These are phyloP conservation scores for Hyphopichia homilentoma DNA, from an alignment of 805 yeast genomes.

Conservation along the genomic window DNA sequence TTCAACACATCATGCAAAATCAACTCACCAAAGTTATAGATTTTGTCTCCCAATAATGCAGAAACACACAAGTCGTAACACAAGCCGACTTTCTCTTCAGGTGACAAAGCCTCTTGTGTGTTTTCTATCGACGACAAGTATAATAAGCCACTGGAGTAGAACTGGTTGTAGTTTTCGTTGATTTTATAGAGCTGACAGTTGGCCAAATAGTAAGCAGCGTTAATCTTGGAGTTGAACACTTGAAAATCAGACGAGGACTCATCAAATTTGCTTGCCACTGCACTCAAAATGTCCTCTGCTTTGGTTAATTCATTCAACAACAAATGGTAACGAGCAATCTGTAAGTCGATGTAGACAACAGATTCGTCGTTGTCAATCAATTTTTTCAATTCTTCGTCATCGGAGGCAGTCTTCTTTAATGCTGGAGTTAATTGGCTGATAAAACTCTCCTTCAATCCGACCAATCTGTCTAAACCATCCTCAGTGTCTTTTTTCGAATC, in stretches of 20 bases:
- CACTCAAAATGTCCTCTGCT: conserved; percentile 67
- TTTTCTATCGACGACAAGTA: conserved; percentile 70
- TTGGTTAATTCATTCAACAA: conserved; percentile 48
- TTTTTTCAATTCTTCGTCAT: conserved; percentile 24
- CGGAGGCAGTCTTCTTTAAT: conserved; percentile 24
- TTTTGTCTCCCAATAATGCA: conserved; percentile 85
- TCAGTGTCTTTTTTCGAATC: conserved; percentile 11
- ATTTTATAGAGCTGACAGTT: conserved; percentile 72
- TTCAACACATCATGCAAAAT: conserved; percentile 81
- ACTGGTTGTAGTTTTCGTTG: conserved; percentile 74
- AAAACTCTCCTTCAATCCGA: conserved; percentile 27
- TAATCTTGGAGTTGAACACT: conserved; percentile 49
- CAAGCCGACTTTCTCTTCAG: conserved; percentile 41
- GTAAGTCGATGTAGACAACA: conserved; percentile 47
- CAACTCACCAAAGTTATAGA: conserved; percentile 94
- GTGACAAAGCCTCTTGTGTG: conserved; percentile 37
- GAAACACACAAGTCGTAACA: conserved; percentile 74
- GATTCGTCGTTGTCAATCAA: conserved; percentile 51
- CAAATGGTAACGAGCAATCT: conserved; percentile 70
- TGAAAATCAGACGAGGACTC: conserved; percentile 18
- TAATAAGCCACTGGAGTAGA: conserved; percentile 76
- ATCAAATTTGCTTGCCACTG: conserved; percentile 56
- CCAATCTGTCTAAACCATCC: conserved; percentile 33
- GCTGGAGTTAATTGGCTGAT: conserved; percentile 15
- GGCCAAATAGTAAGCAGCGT: conserved; percentile 79